Percentiles rank a stretch among this genome's conserved stretches.
Conservation (phyloP, 192 early-diverging fungal genomes). For the Backusella morwellensis region DNA sequence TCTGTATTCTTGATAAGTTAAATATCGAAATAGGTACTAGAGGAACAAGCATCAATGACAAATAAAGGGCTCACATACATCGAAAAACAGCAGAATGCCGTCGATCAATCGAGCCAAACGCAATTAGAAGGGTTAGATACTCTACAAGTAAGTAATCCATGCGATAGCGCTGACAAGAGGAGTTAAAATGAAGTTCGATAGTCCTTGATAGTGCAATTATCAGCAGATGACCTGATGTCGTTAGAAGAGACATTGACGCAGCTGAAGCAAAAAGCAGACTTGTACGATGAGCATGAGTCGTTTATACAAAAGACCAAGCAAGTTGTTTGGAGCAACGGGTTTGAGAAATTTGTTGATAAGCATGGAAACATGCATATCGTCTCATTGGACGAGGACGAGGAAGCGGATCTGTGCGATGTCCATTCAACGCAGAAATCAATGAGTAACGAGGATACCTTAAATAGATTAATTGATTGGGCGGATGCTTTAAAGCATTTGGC, state of each 20-base stretch:
- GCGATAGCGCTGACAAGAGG: background rate
- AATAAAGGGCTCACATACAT: background rate
- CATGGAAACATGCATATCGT: background rate
- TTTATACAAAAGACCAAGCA: background rate
- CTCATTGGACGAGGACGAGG: background rate
- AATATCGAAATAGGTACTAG: background rate
- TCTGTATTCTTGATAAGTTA: background rate
- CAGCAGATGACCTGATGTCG: background rate
- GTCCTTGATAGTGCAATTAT: slow-evolving; percentile 1
- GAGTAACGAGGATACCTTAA: slow-evolving; percentile 3
- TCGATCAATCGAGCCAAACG: background rate
- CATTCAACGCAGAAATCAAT: background rate
- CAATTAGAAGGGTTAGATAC: background rate
- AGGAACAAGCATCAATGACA: slow-evolving; percentile 4
- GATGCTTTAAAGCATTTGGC: background rate
- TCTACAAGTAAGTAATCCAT: background rate
- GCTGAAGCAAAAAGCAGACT: background rate
- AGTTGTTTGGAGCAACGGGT: background rate
- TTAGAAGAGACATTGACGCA: background rate
- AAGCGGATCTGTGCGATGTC: background rate
- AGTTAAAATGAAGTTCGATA: background rate
- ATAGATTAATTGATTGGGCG: slow-evolving; percentile 1
- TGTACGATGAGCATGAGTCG: background rate
- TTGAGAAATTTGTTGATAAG: background rate
- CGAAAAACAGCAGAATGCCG: background rate